phyloP scores from a whole-genome alignment of 1,284 basidiomycete genomes.

The Pseudozyma thailandica region DNA sequence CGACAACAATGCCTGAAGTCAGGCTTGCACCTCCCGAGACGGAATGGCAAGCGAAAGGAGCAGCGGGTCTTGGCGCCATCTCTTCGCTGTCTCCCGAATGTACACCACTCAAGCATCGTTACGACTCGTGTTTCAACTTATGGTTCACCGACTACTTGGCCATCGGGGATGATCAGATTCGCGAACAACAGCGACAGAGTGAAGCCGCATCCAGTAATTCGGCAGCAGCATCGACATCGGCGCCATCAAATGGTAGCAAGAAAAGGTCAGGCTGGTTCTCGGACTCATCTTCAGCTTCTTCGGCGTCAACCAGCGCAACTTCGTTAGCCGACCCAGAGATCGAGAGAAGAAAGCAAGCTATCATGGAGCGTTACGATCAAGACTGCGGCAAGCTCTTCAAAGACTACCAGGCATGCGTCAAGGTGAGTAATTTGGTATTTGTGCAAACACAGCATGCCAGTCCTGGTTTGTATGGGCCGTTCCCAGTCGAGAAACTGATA shows the following conservation, averaged over 20 bases:
- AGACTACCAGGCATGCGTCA: slow-evolving; percentile 81
- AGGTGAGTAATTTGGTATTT: no score
- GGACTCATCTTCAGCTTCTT: slow-evolving; percentile 19
- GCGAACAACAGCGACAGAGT: slow-evolving; percentile 65
- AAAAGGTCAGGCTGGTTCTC: slow-evolving; percentile 41
- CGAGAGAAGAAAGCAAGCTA: slow-evolving; percentile 25
- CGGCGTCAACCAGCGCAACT: slow-evolving; percentile 12
- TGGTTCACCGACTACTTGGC: slow-evolving; percentile 93
- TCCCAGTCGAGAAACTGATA: no score
- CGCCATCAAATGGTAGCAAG: slow-evolving; percentile 11
- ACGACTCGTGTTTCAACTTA: slow-evolving; percentile 92
- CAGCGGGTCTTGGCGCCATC: slow-evolving; percentile 56
- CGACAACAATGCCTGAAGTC: neutral
- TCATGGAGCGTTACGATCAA: slow-evolving; percentile 74
- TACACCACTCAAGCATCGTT: slow-evolving; percentile 86
- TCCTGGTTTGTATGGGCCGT: no score
- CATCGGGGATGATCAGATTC: slow-evolving; percentile 52
- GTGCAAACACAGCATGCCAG: no score
- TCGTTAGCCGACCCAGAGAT: slow-evolving; percentile 25
- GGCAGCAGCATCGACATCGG: slow-evolving; percentile 4
- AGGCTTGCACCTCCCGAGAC: neutral
- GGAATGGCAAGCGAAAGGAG: slow-evolving; percentile 31
- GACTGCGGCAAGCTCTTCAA: slow-evolving; percentile 84
- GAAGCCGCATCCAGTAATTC: slow-evolving; percentile 66
- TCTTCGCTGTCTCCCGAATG: slow-evolving; percentile 77